Conservation (phyloP, 2,329 filamentous ascomycete species). For the Aspergillus latus region DNA sequence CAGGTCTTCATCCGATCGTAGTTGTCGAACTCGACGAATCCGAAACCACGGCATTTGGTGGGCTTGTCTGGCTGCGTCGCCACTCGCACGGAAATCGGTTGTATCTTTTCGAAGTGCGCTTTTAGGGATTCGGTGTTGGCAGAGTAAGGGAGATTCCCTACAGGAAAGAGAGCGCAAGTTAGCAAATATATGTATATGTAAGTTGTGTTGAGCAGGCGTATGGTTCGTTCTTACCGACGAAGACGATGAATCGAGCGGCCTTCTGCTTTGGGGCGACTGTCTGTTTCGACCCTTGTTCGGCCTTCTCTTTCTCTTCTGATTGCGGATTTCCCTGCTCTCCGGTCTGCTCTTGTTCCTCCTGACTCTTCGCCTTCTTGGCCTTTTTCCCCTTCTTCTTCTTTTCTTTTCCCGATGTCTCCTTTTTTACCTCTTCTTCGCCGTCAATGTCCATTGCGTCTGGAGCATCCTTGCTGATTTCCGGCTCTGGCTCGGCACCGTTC, state of each 20-base stretch:
- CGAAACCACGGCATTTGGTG: constrained; percentile 69
- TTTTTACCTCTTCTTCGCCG: constrained; percentile 1
- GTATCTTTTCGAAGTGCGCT: constrained; percentile 75
- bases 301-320: constrained; percentile 6
- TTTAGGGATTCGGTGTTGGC: constrained; percentile 69
- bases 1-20: constrained; percentile 92
- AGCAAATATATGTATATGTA: background rate
- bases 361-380: constrained; percentile 25
- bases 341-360: constrained; percentile 28
- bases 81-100: constrained; percentile 69
- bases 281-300: constrained; percentile 16
- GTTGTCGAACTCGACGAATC: constrained; percentile 84
- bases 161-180: background rate
- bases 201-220: background rate
- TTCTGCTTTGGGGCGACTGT: constrained; percentile 26
- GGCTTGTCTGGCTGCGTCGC: constrained; percentile 66
- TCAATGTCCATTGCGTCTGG: constrained; percentile 10
- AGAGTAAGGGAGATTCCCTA: constrained; percentile 84
- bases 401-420: constrained; percentile 13
- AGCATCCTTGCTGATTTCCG: constrained; percentile 1
- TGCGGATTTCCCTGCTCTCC: constrained; percentile 26
- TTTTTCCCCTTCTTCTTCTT: constrained; percentile 21
- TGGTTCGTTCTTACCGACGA: constrained; percentile 59
- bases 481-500: constrained; percentile 7
- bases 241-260: constrained; percentile 69